phyloP scores from a whole-genome alignment of 2,329 filamentous ascomycete species.

The Claviceps africana region DNA sequence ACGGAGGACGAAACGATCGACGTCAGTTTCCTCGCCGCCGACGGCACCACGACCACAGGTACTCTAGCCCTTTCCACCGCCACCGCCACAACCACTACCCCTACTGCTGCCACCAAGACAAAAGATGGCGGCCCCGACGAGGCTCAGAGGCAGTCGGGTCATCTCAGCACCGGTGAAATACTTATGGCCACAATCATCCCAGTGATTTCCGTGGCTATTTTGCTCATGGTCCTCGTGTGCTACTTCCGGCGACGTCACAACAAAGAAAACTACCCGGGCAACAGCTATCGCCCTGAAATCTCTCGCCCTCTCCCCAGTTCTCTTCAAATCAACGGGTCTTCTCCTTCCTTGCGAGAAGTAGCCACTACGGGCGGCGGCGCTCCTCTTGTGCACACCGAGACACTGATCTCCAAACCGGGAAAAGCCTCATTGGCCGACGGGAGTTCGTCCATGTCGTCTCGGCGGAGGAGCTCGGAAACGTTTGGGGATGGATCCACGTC shows the following conservation, averaged over 20 bases:
- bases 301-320: constrained; percentile 18
- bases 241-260: constrained; percentile 19
- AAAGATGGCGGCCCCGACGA: constrained; percentile 8
- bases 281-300: constrained; percentile 19
- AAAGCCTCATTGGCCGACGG: constrained; percentile 13
- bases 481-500: constrained; percentile 11
- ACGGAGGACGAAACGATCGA: constrained; percentile 24
- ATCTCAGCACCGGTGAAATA: constrained; percentile 20
- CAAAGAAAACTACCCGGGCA: constrained; percentile 15
- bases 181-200: constrained; percentile 32
- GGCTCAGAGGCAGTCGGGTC: constrained; percentile 8
- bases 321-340: constrained; percentile 15
- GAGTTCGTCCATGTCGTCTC: constrained; percentile 12
- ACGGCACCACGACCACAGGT: constrained; percentile 13
- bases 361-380: constrained; percentile 8
- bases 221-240: constrained; percentile 20
- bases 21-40: constrained; percentile 19
- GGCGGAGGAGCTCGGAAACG: constrained; percentile 15
- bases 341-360: constrained; percentile 11
- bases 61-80: constrained; percentile 11
- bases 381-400: constrained; percentile 6
- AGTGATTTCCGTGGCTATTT: constrained; percentile 21
- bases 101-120: constrained; percentile 12
- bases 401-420: constrained; percentile 8
- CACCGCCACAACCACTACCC: constrained; percentile 12